Evolutionary conservation across 106 monocot genomes (phyloP), one percentile per base, ranked within the genome.

Genomic region (Vanilla planifolia): DNA sequence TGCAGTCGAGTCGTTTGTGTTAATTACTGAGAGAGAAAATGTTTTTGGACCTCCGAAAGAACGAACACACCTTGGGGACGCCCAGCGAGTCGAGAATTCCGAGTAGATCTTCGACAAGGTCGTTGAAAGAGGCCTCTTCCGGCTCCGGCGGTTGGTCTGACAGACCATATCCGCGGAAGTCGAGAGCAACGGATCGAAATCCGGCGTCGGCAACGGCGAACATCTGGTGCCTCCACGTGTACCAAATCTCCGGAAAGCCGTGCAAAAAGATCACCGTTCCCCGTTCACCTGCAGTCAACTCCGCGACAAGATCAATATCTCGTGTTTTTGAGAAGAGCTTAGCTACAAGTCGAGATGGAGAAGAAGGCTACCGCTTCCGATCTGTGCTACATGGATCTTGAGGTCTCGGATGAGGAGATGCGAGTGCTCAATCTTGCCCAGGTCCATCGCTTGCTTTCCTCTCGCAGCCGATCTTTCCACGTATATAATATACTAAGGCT

Each of bases 231-330:
- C 82, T 79, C 85, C 93, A 93, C 1, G 85, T 77, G 77, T 89
- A 85, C 93, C 93, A 93, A 48, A 89, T 82, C 74, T 93, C 93
- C 8, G 93, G 93, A 51, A 93, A 88, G 0, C 89, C 84, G 48
- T 84, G 88, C 30, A 83, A 51, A 67, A 88, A 80, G 27, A 88
- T 43, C 34, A 88, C 83, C 19, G 62, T 68, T 1, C 83, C 92
- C 33, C 36, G 6, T 57, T 80, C 75, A 4, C 72, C 87, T 92
- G 60, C 26, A 66, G 13, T 10, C 19, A 48, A 20, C 26, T 15
- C 19, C 37, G 9, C 21, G 8, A 29, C 43, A 39, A 37, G 15
- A 7, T 34, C 0, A n/a, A 9, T 45, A n/a, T 13, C n/a, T 48
- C 4, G 55, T 46, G 44, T 26, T 35, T 57, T 0, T 8, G 33